phyloP scores from a whole-genome alignment of 2,329 filamentous ascomycete genomes.

The Sclerotinia nivalis region DNA sequence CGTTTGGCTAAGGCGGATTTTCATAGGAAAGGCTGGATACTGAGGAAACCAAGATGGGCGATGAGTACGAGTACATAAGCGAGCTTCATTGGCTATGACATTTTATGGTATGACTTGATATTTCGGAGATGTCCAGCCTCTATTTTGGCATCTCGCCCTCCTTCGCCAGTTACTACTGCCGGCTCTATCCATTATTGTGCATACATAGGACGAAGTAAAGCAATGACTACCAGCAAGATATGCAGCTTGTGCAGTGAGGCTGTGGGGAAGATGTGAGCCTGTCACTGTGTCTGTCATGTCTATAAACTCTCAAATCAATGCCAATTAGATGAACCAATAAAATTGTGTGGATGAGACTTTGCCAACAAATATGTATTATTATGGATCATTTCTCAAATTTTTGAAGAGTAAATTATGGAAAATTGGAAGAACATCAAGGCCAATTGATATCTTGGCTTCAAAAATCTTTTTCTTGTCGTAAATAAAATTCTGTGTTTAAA shows the following conservation, averaged over 20 bases:
- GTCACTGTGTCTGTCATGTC: not conserved
- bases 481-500: conserved; percentile 4
- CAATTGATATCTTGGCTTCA: conserved; percentile 1
- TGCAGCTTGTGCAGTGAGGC: conserved; percentile 38
- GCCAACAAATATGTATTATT: conserved; percentile 16
- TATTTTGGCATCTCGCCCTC: conserved; percentile 16
- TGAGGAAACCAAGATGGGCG: not conserved
- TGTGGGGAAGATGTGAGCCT: conserved; percentile 27
- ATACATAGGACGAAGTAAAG: not conserved
- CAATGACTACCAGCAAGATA: conserved; percentile 20
- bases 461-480: not conserved
- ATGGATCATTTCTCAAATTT: conserved; percentile 3
- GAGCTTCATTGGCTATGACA: conserved; percentile 9
- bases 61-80: conserved; percentile 5
- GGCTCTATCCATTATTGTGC: conserved; percentile 14
- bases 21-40: conserved; percentile 7
- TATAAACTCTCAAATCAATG: not conserved
- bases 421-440: not conserved
- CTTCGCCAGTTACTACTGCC: conserved; percentile 8
- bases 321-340: conserved; percentile 9
- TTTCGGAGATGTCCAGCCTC: conserved; percentile 10
- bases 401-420: not conserved
- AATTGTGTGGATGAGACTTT: not conserved
- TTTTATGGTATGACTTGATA: conserved; percentile 2
- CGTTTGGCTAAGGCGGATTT: conserved; percentile 19